phyloP scores from a whole-genome alignment of 768 basidiomycete species.

The Termitomyces heimii region DNA sequence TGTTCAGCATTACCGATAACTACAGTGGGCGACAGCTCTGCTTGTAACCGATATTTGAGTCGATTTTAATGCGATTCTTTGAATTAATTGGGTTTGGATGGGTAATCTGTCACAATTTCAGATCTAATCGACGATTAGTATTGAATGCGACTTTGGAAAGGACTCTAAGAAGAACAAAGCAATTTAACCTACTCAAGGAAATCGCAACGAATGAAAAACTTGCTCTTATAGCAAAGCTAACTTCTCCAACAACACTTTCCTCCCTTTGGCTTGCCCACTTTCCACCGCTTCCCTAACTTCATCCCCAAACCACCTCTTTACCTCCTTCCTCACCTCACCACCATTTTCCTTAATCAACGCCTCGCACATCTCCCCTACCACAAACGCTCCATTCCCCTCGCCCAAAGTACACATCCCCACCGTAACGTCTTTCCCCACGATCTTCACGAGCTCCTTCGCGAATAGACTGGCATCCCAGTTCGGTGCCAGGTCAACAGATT shows the following conservation, averaged over 20 bases:
- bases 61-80: too few relatives aligned
- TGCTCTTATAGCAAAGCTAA: slow-evolving; percentile 24
- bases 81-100: neutral
- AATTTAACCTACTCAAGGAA: neutral
- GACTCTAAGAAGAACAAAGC: neutral
- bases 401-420: slow-evolving; percentile 52
- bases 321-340: slow-evolving; percentile 30
- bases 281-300: slow-evolving; percentile 43
- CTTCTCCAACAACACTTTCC: slow-evolving; percentile 61
- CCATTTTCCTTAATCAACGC: slow-evolving; percentile 34
- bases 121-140: too few relatives aligned
- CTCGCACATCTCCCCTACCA: slow-evolving; percentile 69
- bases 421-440: slow-evolving; percentile 46
- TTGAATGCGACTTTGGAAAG: neutral
- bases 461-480: slow-evolving; percentile 56
- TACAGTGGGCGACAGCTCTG: too few relatives aligned
- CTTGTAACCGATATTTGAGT: too few relatives aligned
- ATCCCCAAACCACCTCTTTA: slow-evolving; percentile 56
- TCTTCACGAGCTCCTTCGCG: slow-evolving; percentile 49
- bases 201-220: neutral
- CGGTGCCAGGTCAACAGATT: slow-evolving; percentile 43
- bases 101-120: neutral
- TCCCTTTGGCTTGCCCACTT: slow-evolving; percentile 61
- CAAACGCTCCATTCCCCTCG: slow-evolving; percentile 61
- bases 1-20: too few relatives aligned